phyloP scores from a whole-genome alignment of 2,329 filamentous ascomycete species.

The Colletotrichum gigasporum region DNA sequence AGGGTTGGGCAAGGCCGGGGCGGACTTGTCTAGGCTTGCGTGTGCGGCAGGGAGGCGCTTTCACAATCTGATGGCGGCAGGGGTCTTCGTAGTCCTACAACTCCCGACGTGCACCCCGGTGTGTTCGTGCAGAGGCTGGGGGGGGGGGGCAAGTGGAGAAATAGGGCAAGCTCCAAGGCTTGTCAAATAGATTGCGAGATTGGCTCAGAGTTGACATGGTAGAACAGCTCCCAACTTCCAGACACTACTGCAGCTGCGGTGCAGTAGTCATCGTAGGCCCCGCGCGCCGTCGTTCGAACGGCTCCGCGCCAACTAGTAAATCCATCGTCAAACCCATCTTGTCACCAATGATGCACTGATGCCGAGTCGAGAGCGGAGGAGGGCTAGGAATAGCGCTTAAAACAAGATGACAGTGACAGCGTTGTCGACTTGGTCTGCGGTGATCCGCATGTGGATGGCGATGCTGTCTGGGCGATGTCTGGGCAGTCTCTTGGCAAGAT shows the following conservation, averaged over 20 bases:
- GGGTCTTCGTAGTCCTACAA: slow-evolving; percentile 15
- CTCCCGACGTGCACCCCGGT: slow-evolving; percentile 25
- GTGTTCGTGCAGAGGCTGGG: slow-evolving; percentile 18
- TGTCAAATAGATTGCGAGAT: slow-evolving; percentile 23
- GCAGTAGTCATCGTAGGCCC: slow-evolving; percentile 3
- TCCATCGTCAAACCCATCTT: slow-evolving; percentile 26
- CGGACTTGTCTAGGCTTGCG: slow-evolving; percentile 23
- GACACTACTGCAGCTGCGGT: slow-evolving; percentile 20
- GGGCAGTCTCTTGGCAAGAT: slow-evolving; percentile 34
- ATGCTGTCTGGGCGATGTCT: slow-evolving; percentile 31
- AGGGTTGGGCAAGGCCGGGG: slow-evolving; percentile 11
- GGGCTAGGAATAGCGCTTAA: slow-evolving; percentile 34
- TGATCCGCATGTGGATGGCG: slow-evolving; percentile 30
- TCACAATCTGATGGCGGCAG: slow-evolving; percentile 15
- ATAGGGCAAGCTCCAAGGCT: slow-evolving; percentile 14
- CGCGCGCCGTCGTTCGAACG: slow-evolving; percentile 1
- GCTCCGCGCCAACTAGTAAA: slow-evolving; percentile 14
- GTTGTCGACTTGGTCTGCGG: slow-evolving; percentile 27
- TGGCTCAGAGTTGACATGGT: slow-evolving; percentile 5
- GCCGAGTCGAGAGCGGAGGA: slow-evolving; percentile 22
- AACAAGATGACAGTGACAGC: slow-evolving; percentile 32
- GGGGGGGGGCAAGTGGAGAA: slow-evolving; percentile 8
- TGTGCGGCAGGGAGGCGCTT: slow-evolving; percentile 22
- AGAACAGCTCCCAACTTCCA: slow-evolving; percentile 15
- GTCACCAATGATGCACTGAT: slow-evolving; percentile 29